A percentile compares a stretch with the other conserved stretches of the same genome.
phyloP scores from a whole-genome alignment of 225 moss, liverwort and hornwort species.

The Polytrichum formosum region DNA sequence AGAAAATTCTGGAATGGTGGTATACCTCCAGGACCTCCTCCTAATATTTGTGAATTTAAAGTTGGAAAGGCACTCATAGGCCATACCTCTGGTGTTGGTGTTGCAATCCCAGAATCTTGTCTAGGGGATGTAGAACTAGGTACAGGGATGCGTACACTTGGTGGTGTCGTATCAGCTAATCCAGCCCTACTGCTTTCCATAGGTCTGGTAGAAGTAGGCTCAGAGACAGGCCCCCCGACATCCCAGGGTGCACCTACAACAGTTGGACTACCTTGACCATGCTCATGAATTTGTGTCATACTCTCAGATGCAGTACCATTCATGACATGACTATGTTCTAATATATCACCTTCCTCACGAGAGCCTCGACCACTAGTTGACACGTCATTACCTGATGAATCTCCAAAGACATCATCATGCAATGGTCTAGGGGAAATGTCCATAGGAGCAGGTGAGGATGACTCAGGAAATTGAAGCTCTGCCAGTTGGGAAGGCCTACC shows the following conservation, averaged over 20 bases:
- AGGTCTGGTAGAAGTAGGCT: constrained; percentile 32
- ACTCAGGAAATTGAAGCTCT: constrained; percentile 67
- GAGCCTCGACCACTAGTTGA: constrained; percentile 55
- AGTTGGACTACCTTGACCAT: constrained; percentile 63
- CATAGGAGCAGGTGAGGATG: constrained; percentile 86
- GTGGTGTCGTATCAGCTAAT: constrained; percentile 25
- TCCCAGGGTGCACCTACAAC: constrained; percentile 93
- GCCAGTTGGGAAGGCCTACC: constrained; percentile 52
- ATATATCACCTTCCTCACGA: constrained; percentile 51
- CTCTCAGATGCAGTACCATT: constrained; percentile 51
- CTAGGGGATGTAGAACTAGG: constrained; percentile 56
- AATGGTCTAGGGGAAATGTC: constrained; percentile 82
- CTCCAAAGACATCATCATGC: constrained; percentile 50
- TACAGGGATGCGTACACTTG: constrained; percentile 50
- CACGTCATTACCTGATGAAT: constrained; percentile 46
- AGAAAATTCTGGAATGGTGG: constrained; percentile 60
- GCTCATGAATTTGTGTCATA: constrained; percentile 48
- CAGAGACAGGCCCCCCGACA: constrained; percentile 55
- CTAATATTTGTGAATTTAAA: constrained; percentile 55
- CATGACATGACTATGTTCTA: constrained; percentile 39
- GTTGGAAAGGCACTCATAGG: constrained; percentile 56
- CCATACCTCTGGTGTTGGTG: constrained; percentile 58
- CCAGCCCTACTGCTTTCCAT: constrained; percentile 23
- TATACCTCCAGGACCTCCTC: constrained; percentile 43
- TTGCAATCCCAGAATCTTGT: constrained; percentile 51